Percentiles rank a stretch among this genome's conserved stretches.
phyloP scores from a whole-genome alignment of 306 rosid species.

The Vicia sativa region DNA sequence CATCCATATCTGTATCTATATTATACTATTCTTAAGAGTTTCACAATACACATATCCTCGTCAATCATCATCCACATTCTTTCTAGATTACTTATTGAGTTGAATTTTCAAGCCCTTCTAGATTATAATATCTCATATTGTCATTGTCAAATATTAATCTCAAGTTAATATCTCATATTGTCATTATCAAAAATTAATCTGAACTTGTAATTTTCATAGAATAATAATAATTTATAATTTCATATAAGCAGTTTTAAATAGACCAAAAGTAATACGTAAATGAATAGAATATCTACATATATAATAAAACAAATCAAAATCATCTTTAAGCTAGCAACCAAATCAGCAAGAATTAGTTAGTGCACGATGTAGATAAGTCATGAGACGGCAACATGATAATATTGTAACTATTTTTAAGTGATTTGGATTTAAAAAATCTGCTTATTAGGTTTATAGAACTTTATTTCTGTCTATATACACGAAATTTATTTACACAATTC shows the following conservation, averaged over 20 bases:
- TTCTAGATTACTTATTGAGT: background rate
- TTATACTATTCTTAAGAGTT: background rate
- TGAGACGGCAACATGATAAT: background rate
- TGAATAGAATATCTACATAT: background rate
- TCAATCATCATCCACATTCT: conserved; percentile 19
- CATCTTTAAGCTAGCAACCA: too few species aligned
- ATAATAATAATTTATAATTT: conserved; percentile 12
- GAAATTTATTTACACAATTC: too few species aligned
- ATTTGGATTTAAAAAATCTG: background rate
- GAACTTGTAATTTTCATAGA: background rate
- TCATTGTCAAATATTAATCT: too few species aligned
- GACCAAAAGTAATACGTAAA: conserved; percentile 27
- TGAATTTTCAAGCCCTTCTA: conserved; percentile 41
- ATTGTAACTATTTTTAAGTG: background rate
- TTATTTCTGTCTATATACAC: too few species aligned
- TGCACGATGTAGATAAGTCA: too few species aligned
- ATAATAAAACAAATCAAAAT: too few species aligned
- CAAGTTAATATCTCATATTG: too few species aligned
- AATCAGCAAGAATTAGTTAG: too few species aligned
- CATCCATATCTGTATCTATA: background rate
- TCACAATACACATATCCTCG: background rate
- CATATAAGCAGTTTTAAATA: conserved; percentile 29
- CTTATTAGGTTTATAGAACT: background rate
- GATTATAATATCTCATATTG: conserved; percentile 10
- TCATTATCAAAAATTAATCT: background rate